These are phyloP conservation scores for Dactylellina cionopaga DNA, from an alignment of 2,329 filamentous ascomycete species.

Conservation along the genomic window DNA sequence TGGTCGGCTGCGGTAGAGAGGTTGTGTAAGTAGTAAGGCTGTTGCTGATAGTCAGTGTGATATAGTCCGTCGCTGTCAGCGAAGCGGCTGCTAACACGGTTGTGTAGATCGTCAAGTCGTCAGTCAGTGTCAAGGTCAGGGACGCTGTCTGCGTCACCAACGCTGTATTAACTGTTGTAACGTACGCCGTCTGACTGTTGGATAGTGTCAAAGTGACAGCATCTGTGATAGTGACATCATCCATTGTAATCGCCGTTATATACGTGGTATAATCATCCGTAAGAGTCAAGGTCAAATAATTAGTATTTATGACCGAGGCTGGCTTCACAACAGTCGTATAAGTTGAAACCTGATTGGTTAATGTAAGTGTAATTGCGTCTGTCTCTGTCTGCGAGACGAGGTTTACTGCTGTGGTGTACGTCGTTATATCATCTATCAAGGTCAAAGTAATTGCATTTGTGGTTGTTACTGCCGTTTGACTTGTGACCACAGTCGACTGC, in stretches of 20 bases:
- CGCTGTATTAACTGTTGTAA: too few species aligned
- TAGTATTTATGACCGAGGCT: not conserved
- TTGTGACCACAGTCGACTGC: not conserved
- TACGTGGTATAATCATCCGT: not conserved
- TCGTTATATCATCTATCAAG: constrained; percentile 9
- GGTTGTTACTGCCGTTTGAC: not conserved
- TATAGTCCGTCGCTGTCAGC: too few species aligned
- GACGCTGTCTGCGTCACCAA: too few species aligned
- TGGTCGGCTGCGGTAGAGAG: too few species aligned
- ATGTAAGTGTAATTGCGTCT: not conserved
- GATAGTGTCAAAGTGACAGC: too few species aligned
- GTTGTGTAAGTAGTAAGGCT: too few species aligned
- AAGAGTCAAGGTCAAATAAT: constrained; percentile 3
- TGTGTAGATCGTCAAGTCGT: too few species aligned
- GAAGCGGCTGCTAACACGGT: not conserved
- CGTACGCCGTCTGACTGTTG: too few species aligned
- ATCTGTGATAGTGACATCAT: too few species aligned
- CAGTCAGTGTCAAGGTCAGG: too few species aligned
- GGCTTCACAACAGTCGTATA: constrained; percentile 1
- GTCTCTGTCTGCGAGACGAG: not conserved
- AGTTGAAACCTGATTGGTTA: not conserved
- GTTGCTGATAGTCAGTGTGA: too few species aligned
- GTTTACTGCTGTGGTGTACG: not conserved
- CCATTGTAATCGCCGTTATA: not conserved
- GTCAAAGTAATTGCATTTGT: constrained; percentile 6